Evolutionary conservation across 2,329 filamentous ascomycete genomes (phyloP), one percentile per base, ranked within the genome.

Genomic region (Ophiocordyceps camponoti-leonardi): DNA sequence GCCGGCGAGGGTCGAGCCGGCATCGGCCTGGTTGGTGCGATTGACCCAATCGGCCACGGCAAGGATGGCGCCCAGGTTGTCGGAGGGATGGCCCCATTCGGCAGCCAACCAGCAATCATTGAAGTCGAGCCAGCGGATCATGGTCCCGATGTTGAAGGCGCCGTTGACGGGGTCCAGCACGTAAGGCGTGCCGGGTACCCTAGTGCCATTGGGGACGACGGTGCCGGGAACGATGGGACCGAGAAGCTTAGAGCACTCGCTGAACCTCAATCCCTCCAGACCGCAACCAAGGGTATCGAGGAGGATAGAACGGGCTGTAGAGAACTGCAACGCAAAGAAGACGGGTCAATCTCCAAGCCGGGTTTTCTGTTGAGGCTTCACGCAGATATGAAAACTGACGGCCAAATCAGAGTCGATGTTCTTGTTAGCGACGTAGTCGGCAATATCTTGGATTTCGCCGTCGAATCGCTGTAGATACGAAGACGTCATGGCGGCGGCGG

Each of bases 91-190:
- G 48, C 92, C 92, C 92, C 92, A 98, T 71, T 98, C 92, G 47
- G 92, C 92, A 41, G 90, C 92, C 52, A 96, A 75, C 92, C 90
- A 98, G 78, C 92, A 96, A 76, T 98, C 92, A 66, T 98, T 98
- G 77, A 96, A 98, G 71, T 98, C 92, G 58, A 98, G 78, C 92
- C 92, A 98, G 61, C 92, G 78, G 69, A 98, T 94, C 82, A 94
- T 94, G 58, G 92, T 84, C 57, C 92, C 92, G 57, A 98, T 96
- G 75, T 96, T 96, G 78, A 98, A 96, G 52, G 92, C 92, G 51
- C 83, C 92, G 58, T 90, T 90, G 61, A 96, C 80, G 37, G 92
- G 92, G 63, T 96, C 92, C 55, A 98, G 80, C 67, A 93, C 82
- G 70, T 90, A 96, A 54, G 83, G 79, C 30, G 92, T 96, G 52